A percentile compares a stretch with the other conserved stretches of the same genome.
phyloP scores from a whole-genome alignment of 176 grass and related monocot species.

The Oropetium thomaeum region DNA sequence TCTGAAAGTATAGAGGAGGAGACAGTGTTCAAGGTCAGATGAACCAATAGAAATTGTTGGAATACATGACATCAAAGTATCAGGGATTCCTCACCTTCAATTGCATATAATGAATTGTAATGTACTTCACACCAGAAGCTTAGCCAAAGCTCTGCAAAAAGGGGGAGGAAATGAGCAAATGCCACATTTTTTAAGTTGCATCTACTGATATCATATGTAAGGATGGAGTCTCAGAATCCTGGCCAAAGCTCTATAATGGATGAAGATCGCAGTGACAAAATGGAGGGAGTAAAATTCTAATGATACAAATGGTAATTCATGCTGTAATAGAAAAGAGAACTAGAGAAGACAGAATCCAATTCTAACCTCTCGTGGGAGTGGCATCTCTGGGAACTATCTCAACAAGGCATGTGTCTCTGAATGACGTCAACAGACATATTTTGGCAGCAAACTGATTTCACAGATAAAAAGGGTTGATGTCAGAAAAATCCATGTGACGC shows the following conservation, averaged over 20 bases:
- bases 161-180: conserved; percentile 11
- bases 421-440: conserved; percentile 92
- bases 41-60: neutral
- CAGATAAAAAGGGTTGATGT: conserved; percentile 19
- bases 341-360: neutral
- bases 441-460: conserved; percentile 75
- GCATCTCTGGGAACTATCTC: conserved; percentile 85
- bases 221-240: neutral
- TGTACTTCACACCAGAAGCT: conserved; percentile 99
- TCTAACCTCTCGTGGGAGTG: conserved; percentile 79
- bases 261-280: conserved; percentile 1
- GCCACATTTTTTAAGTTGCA: neutral
- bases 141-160: conserved; percentile 87
- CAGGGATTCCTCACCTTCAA: conserved; percentile 57
- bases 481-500: conserved; percentile 13
- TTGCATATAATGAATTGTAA: conserved; percentile 95
- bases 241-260: conserved; percentile 6
- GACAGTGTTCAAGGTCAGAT: conserved; percentile 6
- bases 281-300: neutral
- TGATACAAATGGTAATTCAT: conserved; percentile 4
- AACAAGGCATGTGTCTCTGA: conserved; percentile 90
- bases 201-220: neutral
- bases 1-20: conserved; percentile 44
- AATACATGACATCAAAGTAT: neutral
- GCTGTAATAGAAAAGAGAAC: neutral